Percentiles rank a stretch among this genome's conserved stretches.
phyloP scores from a whole-genome alignment of 2,329 filamentous ascomycete species.

The Fusarium sp. region DNA sequence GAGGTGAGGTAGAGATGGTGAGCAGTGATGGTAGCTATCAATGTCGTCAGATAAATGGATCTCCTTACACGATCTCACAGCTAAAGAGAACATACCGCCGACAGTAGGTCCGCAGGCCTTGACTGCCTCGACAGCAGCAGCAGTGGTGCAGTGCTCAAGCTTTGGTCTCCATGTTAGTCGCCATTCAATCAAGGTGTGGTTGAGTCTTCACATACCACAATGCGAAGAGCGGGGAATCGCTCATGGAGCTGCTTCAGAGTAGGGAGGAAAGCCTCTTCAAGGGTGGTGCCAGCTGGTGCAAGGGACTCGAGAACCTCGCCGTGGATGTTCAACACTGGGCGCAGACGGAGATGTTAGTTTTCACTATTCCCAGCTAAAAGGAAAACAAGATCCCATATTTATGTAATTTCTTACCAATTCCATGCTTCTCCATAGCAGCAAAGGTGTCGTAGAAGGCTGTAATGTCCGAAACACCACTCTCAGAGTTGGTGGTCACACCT shows the following conservation, averaged over 20 bases:
- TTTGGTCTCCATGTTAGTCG: conserved; percentile 11
- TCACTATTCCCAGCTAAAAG: too few species aligned
- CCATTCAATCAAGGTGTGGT: neutral
- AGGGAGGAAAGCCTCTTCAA: conserved; percentile 73
- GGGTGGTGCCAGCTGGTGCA: conserved; percentile 56
- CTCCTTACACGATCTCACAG: neutral
- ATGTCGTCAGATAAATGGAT: conserved; percentile 1
- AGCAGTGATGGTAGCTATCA: conserved; percentile 77
- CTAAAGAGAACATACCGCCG: conserved; percentile 53
- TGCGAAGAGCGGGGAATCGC: conserved; percentile 74
- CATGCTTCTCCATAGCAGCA: conserved; percentile 84
- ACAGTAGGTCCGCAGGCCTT: conserved; percentile 78
- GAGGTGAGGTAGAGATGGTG: conserved; percentile 85
- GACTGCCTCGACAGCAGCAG: conserved; percentile 80
- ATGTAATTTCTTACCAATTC: conserved; percentile 55
- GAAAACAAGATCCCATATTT: rapidly evolving
- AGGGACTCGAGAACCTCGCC: conserved; percentile 72
- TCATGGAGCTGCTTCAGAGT: conserved; percentile 76
- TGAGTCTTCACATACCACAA: conserved; percentile 53
- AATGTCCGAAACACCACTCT: conserved; percentile 73
- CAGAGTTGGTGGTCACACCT: conserved; percentile 71
- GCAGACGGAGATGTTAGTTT: neutral
- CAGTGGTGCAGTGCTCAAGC: conserved; percentile 88
- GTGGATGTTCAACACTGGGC: conserved; percentile 82
- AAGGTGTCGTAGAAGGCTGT: conserved; percentile 80